Base-by-base conservation (phyloP, 176 grass and related monocot genomes). In the Coix lacrymajobi region DNA sequence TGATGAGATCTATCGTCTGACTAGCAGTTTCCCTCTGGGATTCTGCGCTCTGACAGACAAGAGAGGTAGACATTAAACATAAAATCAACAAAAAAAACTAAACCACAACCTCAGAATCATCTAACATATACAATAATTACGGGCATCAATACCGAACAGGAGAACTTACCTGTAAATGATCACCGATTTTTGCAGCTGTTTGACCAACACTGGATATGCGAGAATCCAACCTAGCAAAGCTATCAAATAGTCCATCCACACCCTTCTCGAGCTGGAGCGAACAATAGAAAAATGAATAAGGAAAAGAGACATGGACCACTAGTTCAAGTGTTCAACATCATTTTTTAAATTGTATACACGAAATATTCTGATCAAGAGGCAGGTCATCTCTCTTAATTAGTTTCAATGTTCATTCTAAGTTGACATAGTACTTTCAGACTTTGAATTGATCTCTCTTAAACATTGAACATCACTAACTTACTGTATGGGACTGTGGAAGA, bases 201-300 rank as follows among this genome's bases (percentile, higher is more conserved):
- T 99, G 96, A 28, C 96, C 96, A 79, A 99, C 96, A 93, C 96
- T 96, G 24, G 96, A 96, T 79, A 99, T 99, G 56, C 96, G 91
- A 14, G 96, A 85, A 87, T 99, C 96, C 67, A 99, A 79, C 83
- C 96, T 93, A 67, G 85, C 87, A 83, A 99, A 99, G 89, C 96
- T 99, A 85, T 96, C 93, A 84, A 96, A 95, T 81, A 99, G 84
- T 63, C 93, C 93, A 86, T 96, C 96, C 80, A 99, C 96, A 89
- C 93, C 93, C 91, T 96, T 96, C 85, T 99, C 96, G 37, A 99
- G 89, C 96, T 99, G 91, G 46, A 80, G 78, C 32, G 37, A 78
- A 85, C 26, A 83, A 81, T 41, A 82, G 83, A 83, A 90, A 2
- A 91, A 31, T 61, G 30, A 79, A 32, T 43, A 83, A 39, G 38